Evolutionary conservation across 257 asterid species (phyloP).

Genomic region (Nyctanthes arbortristis): DNA sequence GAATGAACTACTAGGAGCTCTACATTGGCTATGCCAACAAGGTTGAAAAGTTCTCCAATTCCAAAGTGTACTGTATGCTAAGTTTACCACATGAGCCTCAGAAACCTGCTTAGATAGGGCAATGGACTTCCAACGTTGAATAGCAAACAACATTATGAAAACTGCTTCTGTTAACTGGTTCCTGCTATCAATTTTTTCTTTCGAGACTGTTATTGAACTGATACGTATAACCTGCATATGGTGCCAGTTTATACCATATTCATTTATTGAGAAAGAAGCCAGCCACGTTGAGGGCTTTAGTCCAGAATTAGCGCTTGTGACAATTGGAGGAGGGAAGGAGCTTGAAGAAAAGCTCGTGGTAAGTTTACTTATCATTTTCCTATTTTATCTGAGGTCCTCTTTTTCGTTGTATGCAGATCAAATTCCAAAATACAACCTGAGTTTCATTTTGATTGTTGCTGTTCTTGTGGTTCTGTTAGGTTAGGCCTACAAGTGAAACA

Average conservation of each 20-base stretch:
- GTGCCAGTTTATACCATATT: slow-evolving; percentile 87
- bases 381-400: slow-evolving; percentile 9
- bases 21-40: no score
- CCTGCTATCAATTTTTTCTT: slow-evolving; percentile 17
- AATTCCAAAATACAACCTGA: slow-evolving; percentile 37
- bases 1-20: no score
- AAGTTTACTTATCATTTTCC: slow-evolving; percentile 29
- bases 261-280: slow-evolving; percentile 98
- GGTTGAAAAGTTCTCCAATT: neutral
- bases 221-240: slow-evolving; percentile 14
- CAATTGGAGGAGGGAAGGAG: slow-evolving; percentile 98
- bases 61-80: neutral
- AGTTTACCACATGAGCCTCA: neutral
- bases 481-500: slow-evolving; percentile 98
- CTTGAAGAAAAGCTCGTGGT: slow-evolving; percentile 99
- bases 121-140: neutral
- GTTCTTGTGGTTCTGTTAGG: slow-evolving; percentile 96
- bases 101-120: neutral
- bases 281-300: slow-evolving; percentile 98
- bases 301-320: slow-evolving; percentile 94
- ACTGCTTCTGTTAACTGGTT: slow-evolving; percentile 12
- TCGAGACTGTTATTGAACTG: slow-evolving; percentile 16
- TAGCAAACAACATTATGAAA: neutral
- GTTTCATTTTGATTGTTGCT: slow-evolving; percentile 62
- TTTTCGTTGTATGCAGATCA: slow-evolving; percentile 18